Evolutionary conservation across 164 flowering plant species (phyloP).

Genomic region (Protea cynaroides): DNA sequence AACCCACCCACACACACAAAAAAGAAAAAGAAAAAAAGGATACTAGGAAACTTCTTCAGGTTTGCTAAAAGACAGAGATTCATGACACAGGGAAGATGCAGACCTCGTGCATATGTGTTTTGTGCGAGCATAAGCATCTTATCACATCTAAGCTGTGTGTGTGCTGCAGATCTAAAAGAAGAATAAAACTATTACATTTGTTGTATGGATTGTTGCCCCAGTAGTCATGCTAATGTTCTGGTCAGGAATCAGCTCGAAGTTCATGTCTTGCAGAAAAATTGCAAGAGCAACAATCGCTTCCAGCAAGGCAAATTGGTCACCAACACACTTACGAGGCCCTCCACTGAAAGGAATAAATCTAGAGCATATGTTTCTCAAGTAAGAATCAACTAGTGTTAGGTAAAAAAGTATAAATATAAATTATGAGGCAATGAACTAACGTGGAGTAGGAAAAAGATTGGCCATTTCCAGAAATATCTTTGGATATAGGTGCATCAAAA

Average conservation of each 20-base stretch:
- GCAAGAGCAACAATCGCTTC: slow-evolving; percentile 85
- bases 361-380: slow-evolving; percentile 2
- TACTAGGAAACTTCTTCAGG: no score
- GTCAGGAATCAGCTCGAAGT: slow-evolving; percentile 79
- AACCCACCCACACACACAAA: not conserved
- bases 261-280: slow-evolving; percentile 63
- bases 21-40: no score
- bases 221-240: slow-evolving; percentile 93
- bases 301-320: slow-evolving; percentile 93
- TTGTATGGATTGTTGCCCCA: slow-evolving; percentile 96
- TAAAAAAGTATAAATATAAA: not conserved
- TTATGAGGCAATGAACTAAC: not conserved
- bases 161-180: not conserved
- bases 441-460: not conserved
- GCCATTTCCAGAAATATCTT: not conserved
- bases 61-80: no score
- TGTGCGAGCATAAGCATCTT: no score
- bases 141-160: no score
- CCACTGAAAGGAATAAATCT: slow-evolving; percentile 98
- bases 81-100: no score
- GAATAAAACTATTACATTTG: slow-evolving; percentile 48
- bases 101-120: no score
- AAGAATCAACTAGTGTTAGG: not conserved
- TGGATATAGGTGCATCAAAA: not conserved
- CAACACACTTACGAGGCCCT: slow-evolving; percentile 94